Evolutionary conservation across 441 rosid species (phyloP).

Genomic region (Erysimum cheiri): DNA sequence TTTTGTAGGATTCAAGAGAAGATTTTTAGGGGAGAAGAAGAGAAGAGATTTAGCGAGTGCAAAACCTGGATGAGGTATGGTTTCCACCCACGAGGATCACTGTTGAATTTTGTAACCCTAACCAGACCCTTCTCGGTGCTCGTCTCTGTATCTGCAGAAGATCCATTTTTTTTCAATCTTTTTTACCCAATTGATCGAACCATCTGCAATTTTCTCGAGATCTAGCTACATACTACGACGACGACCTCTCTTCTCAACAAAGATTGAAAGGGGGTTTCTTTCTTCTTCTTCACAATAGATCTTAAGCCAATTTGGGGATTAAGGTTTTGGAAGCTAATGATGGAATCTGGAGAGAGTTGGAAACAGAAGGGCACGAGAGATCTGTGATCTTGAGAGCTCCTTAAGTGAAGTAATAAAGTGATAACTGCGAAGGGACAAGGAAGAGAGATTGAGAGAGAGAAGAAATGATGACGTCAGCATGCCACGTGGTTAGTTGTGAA

Average conservation of each 20-base stretch:
- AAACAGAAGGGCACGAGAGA: constrained; percentile 12
- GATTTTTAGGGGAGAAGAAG: constrained; percentile 53
- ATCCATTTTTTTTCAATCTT: constrained; percentile 39
- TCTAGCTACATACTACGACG: constrained; percentile 34
- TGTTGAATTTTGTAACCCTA: constrained; percentile 57
- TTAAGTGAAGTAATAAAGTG: constrained; percentile 41
- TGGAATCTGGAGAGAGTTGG: neutral
- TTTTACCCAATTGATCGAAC: constrained; percentile 37
- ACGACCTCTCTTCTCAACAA: neutral
- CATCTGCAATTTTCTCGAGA: constrained; percentile 20
- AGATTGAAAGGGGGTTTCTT: neutral
- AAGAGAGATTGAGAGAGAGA: constrained; percentile 7
- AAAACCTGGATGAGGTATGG: constrained; percentile 90
- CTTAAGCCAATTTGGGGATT: constrained; percentile 14
- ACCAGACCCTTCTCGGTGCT: constrained; percentile 61
- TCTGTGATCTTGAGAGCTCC: constrained; percentile 7
- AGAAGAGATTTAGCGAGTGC: constrained; percentile 62
- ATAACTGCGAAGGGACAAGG: constrained; percentile 24
- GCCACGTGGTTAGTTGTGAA: constrained; percentile 36
- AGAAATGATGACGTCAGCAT: constrained; percentile 16
- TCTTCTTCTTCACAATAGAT: neutral
- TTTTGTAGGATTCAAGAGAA: constrained; percentile 32
- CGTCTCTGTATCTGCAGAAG: constrained; percentile 42
- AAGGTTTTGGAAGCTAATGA: constrained; percentile 14
- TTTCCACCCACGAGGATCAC: constrained; percentile 91